Base-by-base conservation (phyloP, 2,329 filamentous ascomycete species). In the Ophiostoma australiae region DNA sequence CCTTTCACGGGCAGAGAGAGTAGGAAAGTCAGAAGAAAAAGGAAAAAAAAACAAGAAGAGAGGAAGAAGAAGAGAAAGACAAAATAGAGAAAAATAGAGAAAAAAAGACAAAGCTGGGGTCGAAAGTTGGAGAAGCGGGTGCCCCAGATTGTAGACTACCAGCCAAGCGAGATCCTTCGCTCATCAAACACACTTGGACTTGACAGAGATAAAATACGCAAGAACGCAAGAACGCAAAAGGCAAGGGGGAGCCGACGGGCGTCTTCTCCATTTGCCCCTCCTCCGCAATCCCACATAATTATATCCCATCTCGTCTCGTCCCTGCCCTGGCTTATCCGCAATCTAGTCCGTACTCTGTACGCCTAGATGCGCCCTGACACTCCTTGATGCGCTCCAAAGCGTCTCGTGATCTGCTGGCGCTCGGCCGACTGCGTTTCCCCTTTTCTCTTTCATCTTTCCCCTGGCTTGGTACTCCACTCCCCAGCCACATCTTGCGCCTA, bases 1-100 rank as follows among this genome's bases (percentile, higher is more conserved):
- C 70, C 58, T 69, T 71, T 58, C 55, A 69, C 70, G 55, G 70
- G 55, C 17, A 17, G 41, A 33, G n/a, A n/a, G 6, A 27, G 44
- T 7, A n/a, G 44, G 44, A 48, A 48, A 48, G 4, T 15, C 15
- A 67, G 65, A n/a, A n/a, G 27, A 31, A 31, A 31, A 31, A 1
- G 27, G 3, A 31, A 31, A 31, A 1, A 3, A 31, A 31, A 31
- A 31, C 27, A 31, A 31, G 27, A 31, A 31, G 27, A 31, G 13
- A 48, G 23, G 67, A n/a, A 33, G 15, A 48, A 33, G 27, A 52
- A 20, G 5, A n/a, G 13, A 44, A 15, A 68, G 39, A 44, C 17
- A 20, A 48, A n/a, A 17, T 7, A 52, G 3, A 58, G n/a, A 4
- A 55, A 13, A 27, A 27, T 15, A n/a, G 27, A 31, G 5, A 27